phyloP scores from a whole-genome alignment of 2,329 filamentous ascomycete species.

The Cephalotrichum gorgonifer region DNA sequence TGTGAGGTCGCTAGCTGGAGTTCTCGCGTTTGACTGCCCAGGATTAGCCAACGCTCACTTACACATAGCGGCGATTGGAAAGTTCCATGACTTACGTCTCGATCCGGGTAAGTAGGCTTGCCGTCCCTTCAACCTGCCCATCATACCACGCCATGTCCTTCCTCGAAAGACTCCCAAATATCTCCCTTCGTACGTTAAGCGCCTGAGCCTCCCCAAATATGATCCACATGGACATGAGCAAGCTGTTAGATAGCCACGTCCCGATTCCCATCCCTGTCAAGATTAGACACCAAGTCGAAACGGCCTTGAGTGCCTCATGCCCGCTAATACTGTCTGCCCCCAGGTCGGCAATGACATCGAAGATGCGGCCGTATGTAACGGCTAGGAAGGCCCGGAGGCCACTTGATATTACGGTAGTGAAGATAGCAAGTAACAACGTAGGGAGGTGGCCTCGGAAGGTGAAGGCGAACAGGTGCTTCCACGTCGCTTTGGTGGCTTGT shows the following conservation, averaged over 20 bases:
- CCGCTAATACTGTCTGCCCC: conserved; percentile 42
- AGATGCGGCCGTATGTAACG: conserved; percentile 64
- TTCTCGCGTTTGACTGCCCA: conserved; percentile 65
- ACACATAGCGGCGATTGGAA: neutral
- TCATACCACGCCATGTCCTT: conserved; percentile 82
- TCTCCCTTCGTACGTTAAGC: conserved; percentile 45
- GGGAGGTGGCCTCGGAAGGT: conserved; percentile 50
- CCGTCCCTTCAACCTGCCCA: conserved; percentile 56
- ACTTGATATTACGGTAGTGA: conserved; percentile 48
- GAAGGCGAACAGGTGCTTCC: conserved; percentile 58
- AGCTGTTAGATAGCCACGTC: conserved; percentile 57
- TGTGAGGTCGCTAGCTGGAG: conserved; percentile 73
- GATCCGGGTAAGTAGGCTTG: conserved; percentile 58
- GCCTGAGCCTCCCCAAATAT: conserved; percentile 75
- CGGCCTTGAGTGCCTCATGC: conserved; percentile 39
- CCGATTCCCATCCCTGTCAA: conserved; percentile 52
- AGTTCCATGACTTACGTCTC: conserved; percentile 53
- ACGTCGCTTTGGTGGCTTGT: conserved; percentile 13
- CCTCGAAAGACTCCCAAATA: conserved; percentile 60
- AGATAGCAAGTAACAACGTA: conserved; percentile 41
- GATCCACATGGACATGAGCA: conserved; percentile 63
- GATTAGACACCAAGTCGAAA: conserved; percentile 51
- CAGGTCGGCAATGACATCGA: conserved; percentile 58
- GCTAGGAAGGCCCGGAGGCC: conserved; percentile 55
- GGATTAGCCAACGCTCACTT: neutral